These are phyloP conservation scores for Paramecium sexaurelia DNA, from an alignment of 73 alveolate genomes.

Conservation along the genomic window DNA sequence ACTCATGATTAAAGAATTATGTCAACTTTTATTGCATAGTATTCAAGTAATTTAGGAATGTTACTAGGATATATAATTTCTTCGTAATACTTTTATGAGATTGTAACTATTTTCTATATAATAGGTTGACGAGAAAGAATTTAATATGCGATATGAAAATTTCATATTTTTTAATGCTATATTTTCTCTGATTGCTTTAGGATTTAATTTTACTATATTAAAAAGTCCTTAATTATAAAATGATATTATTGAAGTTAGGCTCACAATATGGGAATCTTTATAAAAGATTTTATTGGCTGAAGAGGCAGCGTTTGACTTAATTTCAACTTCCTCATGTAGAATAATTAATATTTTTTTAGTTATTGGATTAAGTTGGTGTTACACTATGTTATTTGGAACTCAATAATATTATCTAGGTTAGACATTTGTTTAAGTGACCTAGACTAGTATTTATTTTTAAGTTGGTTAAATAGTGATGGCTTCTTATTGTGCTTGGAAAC, in stretches of 20 bases:
- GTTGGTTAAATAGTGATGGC: not conserved
- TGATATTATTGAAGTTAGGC: not conserved
- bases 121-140: not conserved
- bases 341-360: not conserved
- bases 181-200: not conserved
- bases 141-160: not conserved
- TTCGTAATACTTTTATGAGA: not conserved
- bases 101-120: not conserved
- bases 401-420: not conserved
- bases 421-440: not conserved
- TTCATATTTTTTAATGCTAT: not conserved
- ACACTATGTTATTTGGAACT: not conserved
- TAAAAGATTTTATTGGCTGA: not conserved
- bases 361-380: conserved; percentile 33
- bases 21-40: not conserved
- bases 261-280: not conserved
- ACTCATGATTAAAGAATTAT: not conserved
- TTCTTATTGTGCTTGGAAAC: not conserved
- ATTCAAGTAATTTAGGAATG: conserved; percentile 3
- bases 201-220: not conserved
- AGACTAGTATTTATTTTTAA: not conserved
- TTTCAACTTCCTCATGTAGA: not conserved
- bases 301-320: not conserved
- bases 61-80: not conserved
- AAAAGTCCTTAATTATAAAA: not conserved